Evolutionary conservation across 805 yeast genomes (phyloP).

Genomic region (Suhomyces pyralidae): DNA sequence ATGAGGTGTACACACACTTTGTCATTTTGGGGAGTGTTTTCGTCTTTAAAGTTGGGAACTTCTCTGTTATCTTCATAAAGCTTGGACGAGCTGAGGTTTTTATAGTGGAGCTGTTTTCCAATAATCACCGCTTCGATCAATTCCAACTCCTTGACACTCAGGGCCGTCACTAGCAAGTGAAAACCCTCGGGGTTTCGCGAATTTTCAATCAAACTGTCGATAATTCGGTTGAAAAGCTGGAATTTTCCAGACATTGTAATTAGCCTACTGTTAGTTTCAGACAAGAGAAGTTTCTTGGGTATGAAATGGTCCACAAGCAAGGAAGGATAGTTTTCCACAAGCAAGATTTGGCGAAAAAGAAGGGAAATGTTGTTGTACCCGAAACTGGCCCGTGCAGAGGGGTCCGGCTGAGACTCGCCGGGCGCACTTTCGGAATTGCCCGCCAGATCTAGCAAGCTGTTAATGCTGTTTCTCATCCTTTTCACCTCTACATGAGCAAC

Average conservation of each 20-base stretch:
- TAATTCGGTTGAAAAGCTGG: constrained; percentile 47
- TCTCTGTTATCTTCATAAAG: constrained; percentile 44
- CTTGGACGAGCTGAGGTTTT: constrained; percentile 65
- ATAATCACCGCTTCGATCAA: constrained; percentile 71
- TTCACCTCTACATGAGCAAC: constrained; percentile 19
- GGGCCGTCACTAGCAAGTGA: constrained; percentile 49
- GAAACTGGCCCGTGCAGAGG: not conserved
- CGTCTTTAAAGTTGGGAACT: constrained; percentile 2
- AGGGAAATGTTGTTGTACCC: constrained; percentile 37
- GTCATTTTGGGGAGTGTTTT: not conserved
- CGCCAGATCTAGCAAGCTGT: constrained; percentile 28
- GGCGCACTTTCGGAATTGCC: not conserved
- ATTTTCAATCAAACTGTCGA: constrained; percentile 29
- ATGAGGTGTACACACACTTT: constrained; percentile 21
- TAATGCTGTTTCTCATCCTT: constrained; percentile 33
- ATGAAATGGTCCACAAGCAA: constrained; percentile 73
- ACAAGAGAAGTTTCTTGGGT: constrained; percentile 63
- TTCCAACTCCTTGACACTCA: constrained; percentile 67
- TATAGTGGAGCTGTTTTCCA: constrained; percentile 67
- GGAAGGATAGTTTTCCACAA: constrained; percentile 64
- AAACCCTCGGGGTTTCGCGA: constrained; percentile 8
- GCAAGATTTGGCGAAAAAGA: constrained; percentile 44
- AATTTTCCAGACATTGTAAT: constrained; percentile 59
- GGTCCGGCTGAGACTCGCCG: not conserved
- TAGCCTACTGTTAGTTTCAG: constrained; percentile 60